Base-by-base conservation (phyloP, 306 rosid genomes). In the Cicer pinnatifidum region DNA sequence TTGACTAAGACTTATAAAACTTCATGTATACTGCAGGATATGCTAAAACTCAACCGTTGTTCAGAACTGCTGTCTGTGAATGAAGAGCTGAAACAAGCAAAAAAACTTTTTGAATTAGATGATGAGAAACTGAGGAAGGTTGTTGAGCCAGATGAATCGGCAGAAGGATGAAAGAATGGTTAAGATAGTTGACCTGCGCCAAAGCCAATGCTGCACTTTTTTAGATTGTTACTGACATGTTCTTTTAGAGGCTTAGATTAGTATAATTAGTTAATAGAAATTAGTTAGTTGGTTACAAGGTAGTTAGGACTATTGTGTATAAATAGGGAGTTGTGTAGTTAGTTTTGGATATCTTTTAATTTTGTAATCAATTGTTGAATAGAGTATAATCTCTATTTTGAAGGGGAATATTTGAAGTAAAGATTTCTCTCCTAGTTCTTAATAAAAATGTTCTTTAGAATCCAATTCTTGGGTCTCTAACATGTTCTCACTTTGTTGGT, bases 1-100 rank as follows among this genome's bases (percentile, higher is more conserved):
- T 73, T 56, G 59, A 41, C 67, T 4, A 2, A 59, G 56, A 10
- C 51, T 40, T 40, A 80, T 53, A 13, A 37, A 71, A 19, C 33
- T 78, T 35, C 64, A 11, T 45, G 15, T 56, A 13, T 35, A 6
- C 44, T 39, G 78, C 84, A 93, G 98, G 98, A 93, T 78, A 5
- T 61, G 53, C 93, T 88, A 52, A 93, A 93, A 75, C 92, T 84
- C 16, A 91, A 93, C 82, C 97, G 97, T 0, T 91, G 89, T 64
- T 80, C 88, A 7, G 98, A 93, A 82, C 73, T 91, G 87, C 73
- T 93, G 62, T 89, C 97, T 11, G 89, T 93, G 97, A 88, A 91
- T 69, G 97, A 93, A 78, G 97, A 91, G 74, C 89, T 93, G 79
- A 91, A 93, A 82, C 96, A 93, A 78, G 98, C 96, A 54, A 89